Base-by-base conservation (phyloP, 352 stramenopile genomes). In the Elongisporangium senticosum region DNA sequence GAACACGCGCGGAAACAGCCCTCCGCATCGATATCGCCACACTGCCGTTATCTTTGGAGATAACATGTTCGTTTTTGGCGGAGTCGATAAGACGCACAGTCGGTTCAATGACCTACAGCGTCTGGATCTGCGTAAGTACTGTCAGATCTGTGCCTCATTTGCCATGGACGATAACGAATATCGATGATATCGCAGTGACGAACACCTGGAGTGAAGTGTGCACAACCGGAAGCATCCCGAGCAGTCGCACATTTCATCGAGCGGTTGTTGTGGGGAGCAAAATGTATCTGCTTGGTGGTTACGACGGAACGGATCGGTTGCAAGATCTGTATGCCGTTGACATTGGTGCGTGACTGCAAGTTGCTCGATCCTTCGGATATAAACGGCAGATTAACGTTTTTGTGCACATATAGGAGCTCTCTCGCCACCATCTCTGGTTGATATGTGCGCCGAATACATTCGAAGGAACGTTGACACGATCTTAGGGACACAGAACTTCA, bases 51-150 rank as follows among this genome's bases (percentile, higher is more conserved):
- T 96, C 20, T 92, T 76, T 51, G 85, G 76, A 7, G 76, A 91
- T 53, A 91, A 81, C 63, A 96, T 96, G 86, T 91, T 93, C 59
- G 80, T 96, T 11, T 96, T 96, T 65, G 86, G 86, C 37, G 86
- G 86, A n/a, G 87, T 96, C 6, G 87, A 96, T 77, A 96, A 96
- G 62, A 85, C 82, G 0, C 87, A 96, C 67, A 88, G 75, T 33
- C 85, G 87, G 2, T 96, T 94, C 51, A 94, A 95, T 59, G 87
- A 96, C 61, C 62, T 96, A 21, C 81, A 93, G 60, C 72, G 78
- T 39, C 71, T 94, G 4, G 79, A 95, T 60, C 63, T 93, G 17
- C 67, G 70, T 75, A 66, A 28, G 64, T 21, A 19, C 8, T 26
- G 23, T 7, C 1, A 58, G 7, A 22, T 47, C 13, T 6, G 23